phyloP scores from a whole-genome alignment of 441 rosid species.

The Macaranga tanarius region DNA sequence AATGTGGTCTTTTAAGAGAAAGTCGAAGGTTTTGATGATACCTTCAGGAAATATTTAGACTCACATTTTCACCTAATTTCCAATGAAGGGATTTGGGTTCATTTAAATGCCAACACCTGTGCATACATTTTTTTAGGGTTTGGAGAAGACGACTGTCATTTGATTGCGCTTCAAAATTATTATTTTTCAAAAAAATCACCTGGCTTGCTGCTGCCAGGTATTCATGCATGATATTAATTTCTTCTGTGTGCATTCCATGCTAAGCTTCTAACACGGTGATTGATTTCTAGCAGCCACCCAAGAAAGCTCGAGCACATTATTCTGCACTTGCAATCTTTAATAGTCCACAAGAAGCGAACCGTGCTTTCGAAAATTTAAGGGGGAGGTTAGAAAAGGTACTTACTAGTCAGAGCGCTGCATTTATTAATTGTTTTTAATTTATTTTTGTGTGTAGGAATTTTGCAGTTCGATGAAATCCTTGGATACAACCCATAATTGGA shows the following conservation, averaged over 20 bases:
- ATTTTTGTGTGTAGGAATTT: not conserved
- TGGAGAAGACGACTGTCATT: not conserved
- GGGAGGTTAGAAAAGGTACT: conserved; percentile 60
- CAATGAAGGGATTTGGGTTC: not conserved
- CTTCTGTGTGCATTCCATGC: not conserved
- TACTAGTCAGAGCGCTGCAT: not conserved
- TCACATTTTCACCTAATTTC: not conserved
- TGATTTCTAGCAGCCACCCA: conserved; percentile 50
- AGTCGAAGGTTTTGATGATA: not conserved
- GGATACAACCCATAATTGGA: too few species aligned
- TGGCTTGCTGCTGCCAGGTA: not conserved
- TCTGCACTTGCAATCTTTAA: conserved; percentile 48
- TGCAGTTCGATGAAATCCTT: not conserved
- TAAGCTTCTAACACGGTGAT: conserved; percentile 7
- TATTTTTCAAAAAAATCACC: not conserved
- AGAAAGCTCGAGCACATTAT: conserved; percentile 44
- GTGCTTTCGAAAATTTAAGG: conserved; percentile 53
- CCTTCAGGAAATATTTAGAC: not conserved
- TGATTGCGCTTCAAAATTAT: not conserved
- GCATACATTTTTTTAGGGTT: not conserved
- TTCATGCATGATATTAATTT: not conserved
- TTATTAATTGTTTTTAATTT: not conserved
- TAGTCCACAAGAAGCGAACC: conserved; percentile 53
- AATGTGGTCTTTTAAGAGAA: not conserved
- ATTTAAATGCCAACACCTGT: not conserved